Conservation (phyloP, 2,329 filamentous ascomycete species). For the Trichoderma polysporum region DNA sequence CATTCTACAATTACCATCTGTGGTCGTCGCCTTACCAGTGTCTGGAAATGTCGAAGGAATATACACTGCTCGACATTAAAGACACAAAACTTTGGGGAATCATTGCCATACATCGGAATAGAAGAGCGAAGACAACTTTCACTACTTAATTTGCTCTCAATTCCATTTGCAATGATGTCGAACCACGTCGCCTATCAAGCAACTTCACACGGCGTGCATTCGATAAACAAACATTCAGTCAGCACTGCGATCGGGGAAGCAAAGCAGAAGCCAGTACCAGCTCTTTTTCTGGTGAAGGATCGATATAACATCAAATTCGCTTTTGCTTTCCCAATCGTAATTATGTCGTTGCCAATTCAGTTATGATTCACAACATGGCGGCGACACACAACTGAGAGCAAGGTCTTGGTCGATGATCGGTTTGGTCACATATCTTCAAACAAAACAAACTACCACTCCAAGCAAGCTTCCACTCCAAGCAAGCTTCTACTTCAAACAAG, state of each 20-base stretch:
- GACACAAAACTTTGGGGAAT: background rate
- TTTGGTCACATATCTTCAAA: background rate
- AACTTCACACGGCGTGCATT: background rate
- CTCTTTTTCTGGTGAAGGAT: background rate
- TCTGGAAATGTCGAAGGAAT: background rate
- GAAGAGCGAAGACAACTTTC: background rate
- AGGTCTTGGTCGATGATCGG: background rate
- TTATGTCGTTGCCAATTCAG: background rate
- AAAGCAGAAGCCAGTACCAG: background rate
- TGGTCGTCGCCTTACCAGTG: background rate
- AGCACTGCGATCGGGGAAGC: constrained; percentile 5
- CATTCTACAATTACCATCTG: background rate
- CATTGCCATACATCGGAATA: background rate
- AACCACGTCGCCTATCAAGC: background rate
- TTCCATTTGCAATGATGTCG: constrained; percentile 10
- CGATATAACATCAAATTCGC: background rate
- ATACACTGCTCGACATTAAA: background rate
- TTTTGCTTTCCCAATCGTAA: background rate
- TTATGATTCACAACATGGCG: background rate
- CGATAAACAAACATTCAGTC: constrained; percentile 1
- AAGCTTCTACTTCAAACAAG: background rate
- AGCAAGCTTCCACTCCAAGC: background rate
- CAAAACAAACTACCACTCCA: background rate
- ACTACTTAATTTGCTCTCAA: background rate
- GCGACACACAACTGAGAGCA: background rate